A percentile compares a stretch with the other conserved stretches of the same genome.
Conservation (phyloP, 495 filamentous ascomycete genomes). For the Penicillium salamii region DNA sequence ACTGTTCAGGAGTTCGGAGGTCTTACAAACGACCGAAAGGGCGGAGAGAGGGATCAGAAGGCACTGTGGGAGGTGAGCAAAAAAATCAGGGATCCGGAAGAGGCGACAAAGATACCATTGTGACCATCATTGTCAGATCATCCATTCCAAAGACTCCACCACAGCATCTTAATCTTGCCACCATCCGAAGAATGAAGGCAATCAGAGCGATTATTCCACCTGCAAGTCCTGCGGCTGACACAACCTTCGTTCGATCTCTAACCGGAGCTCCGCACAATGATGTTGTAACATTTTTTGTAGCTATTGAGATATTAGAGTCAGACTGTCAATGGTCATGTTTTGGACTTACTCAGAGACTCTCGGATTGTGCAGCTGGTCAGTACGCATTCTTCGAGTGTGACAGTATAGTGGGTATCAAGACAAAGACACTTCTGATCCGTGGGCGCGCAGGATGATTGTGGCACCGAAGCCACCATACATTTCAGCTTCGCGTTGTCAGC, state of each 20-base stretch:
- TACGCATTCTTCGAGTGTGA: conserved; percentile 19
- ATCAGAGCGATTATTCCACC: conserved; percentile 25
- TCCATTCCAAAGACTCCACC: conserved; percentile 29
- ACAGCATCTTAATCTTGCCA: conserved; percentile 22
- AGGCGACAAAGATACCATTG: conserved; percentile 18
- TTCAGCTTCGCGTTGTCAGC: conserved; percentile 16
- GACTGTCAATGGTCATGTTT: too few relatives aligned
- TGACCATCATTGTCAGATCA: conserved; percentile 29
- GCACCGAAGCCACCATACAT: conserved; percentile 22
- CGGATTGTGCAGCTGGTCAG: conserved; percentile 19
- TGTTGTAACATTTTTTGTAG: conserved; percentile 34
- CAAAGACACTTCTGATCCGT: conserved; percentile 29
- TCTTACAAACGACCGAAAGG: conserved; percentile 26
- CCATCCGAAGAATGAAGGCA: conserved; percentile 26
- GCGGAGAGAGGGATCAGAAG: conserved; percentile 23
- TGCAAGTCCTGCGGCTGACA: conserved; percentile 22
- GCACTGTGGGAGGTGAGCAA: conserved; percentile 7
- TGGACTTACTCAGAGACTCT: conserved; percentile 23
- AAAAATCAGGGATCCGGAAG: neutral
- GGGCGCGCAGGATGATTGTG: conserved; percentile 18
- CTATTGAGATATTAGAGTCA: too few relatives aligned
- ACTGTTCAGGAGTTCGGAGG: neutral
- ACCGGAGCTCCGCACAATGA: conserved; percentile 26
- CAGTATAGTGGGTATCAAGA: conserved; percentile 16
- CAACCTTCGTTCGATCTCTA: conserved; percentile 21